Base-by-base conservation (phyloP, 1,284 basidiomycete species). In the Apiotrichum akiyoshidainum region DNA sequence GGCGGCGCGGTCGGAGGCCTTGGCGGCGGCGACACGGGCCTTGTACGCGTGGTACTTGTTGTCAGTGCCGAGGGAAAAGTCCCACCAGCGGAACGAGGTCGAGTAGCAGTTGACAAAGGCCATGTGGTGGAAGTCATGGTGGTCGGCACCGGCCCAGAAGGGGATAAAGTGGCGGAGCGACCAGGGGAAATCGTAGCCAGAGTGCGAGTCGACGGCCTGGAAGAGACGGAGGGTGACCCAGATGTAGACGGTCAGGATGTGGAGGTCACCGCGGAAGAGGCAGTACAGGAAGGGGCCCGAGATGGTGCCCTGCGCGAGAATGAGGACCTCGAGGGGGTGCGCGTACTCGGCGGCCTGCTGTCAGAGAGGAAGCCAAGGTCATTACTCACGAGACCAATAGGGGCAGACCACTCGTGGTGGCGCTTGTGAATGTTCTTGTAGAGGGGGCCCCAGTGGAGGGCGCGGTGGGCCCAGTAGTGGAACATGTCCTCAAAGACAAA, bases 381-480 rank as follows among this genome's bases (percentile, higher is more conserved):
- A 19, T 3, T 9, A 22, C 50, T 41, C 26, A 51, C 50, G 37
- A 99, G 86, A 70, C 94, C 94, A 73, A 98, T 97, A 0, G 94
- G 95, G n/a, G 95, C 94, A 22, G 89, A 89, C 80, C 93, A 96
- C 73, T 95, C 93, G 85, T 98, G 95, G 79, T 98, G 90, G 50
- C 92, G 82, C 81, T 98, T 98, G 86, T 98, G 95, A 66, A 98
- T 92, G 79, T 95, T 83, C 80, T 92, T 96, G 85, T 98, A 98
- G 56, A 99, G 83, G 4, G 86, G 81, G 52, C 91, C 90, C 71
- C 85, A 90, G 81, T 98, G 94, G 21, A 96, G 84, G 7, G 87
- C 87, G 69, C 91, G 87, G 80, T 97, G 93, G n/a, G 91, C 92
- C 66, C 73, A 76, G 61, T 66, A 69, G 49, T 96, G 92, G 83